These are phyloP conservation scores for Phylloporus arenicola DNA, from an alignment of 768 basidiomycete species.

Conservation along the genomic window DNA sequence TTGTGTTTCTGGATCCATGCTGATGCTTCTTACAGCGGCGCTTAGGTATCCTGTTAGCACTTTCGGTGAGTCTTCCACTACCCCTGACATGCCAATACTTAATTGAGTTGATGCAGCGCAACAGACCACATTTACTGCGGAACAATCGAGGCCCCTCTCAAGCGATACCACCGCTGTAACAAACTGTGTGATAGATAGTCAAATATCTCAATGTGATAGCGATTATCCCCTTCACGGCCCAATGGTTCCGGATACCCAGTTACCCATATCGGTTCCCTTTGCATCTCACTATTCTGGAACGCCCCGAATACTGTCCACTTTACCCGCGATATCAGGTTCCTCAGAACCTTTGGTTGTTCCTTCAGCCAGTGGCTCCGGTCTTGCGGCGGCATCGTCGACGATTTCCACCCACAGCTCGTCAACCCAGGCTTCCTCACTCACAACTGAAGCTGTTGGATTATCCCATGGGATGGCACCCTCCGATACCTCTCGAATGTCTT, in stretches of 20 bases:
- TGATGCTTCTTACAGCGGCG: conserved; percentile 2
- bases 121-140: neutral
- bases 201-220: neutral
- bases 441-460: neutral
- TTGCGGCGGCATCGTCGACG: too few relatives aligned
- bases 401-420: neutral
- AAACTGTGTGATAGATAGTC: neutral
- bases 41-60: neutral
- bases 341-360: neutral
- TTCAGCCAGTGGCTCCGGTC: neutral
- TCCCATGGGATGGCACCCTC: neutral
- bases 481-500: neutral
- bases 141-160: neutral
- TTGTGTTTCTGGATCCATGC: neutral
- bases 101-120: neutral
- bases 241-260: neutral
- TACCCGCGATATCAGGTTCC: neutral
- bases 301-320: neutral
- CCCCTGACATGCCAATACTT: neutral
- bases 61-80: conserved; percentile 6
- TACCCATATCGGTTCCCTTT: neutral
- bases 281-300: neutral
- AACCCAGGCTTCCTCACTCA: neutral
- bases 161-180: neutral
- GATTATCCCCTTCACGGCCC: neutral